Base-by-base conservation (phyloP, 2,329 filamentous ascomycete species). In the Magnaporthiopsis rhizophila region DNA sequence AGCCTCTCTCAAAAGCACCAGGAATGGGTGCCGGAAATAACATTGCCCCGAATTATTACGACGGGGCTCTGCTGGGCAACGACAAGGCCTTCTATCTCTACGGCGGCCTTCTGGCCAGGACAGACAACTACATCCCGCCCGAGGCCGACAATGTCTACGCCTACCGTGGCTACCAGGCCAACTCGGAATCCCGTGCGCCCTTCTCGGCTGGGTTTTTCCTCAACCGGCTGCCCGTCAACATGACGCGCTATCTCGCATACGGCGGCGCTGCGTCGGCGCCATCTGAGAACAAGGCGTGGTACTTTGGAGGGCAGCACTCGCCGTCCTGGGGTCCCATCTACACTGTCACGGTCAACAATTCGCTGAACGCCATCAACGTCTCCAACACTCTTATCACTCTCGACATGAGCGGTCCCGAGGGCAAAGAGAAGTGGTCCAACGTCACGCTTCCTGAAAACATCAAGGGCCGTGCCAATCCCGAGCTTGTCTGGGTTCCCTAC, bases 401-500 rank as follows among this genome's bases (percentile, higher is more conserved):
- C 8, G 81, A 91, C 68, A 84, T 89, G 81, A 71, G 76, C 0
- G 21, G 21, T 12, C 72, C 70, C 0, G 83, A 87, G 71, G 66
- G 74, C 5, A 56, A 71, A 0, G 81, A 83, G 65, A 77, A 69
- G 5, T 91, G 88, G 85, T 74, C 69, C 8, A 90, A 90, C 68
- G 67, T 62, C 1, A 83, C 84, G 0, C 71, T 91, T 3, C 81
- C 83, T 0, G 57, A 69, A 0, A 67, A 71, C 4, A 76, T 89
- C 8, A 73, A 76, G 5, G 82, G 82, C 0, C 82, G 89, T 21
- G 85, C 86, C 4, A 86, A 83, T 68, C 80, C 87, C 0, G 87
- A 89, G 65, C 77, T 89, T 1, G 86, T 89, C 0, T 92, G 89
- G 88, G 82, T 96, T 0, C 92, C 92, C 1, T 90, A 92, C 59